Evolutionary conservation across 352 stramenopile species (phyloP), one percentile per base, ranked within the genome.

Genomic region (Phytophthora brassicae): DNA sequence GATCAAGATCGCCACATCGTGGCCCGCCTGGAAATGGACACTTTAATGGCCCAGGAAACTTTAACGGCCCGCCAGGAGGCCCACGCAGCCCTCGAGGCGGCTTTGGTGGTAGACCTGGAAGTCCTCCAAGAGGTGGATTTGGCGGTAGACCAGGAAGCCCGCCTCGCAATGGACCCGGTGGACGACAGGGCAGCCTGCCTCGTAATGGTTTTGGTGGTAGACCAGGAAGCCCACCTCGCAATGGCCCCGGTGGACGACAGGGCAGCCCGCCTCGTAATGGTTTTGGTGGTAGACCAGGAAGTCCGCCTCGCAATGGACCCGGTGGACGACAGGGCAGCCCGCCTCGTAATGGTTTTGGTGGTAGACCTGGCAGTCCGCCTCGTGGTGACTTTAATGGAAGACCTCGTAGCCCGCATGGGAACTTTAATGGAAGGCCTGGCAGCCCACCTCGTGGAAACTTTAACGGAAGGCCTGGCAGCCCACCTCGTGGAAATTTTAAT

Each of bases 21-120:
- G 49, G 49, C 23, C 54, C 44, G n/a, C 56, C 59, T 60, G 64
- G 56, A 44, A 63, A 71, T 68, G 65, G 64, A 65, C 56, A 36
- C 19, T 72, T 72, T 58, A 36, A 71, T 60, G 64, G 44, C 1
- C 62, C 54, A 49, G 64, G 46, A 41, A 41, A 26, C 11, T 71
- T 60, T n/a, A 59, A 71, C 35, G 51, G 64, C 26, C 58, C 52
- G 9, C 28, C 39, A 55, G 29, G 41, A 23, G 54, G 36, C 16
- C 29, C 22, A 28, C 46, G 53, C 5, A 71, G 66, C 38, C 62
- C 66, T 14, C 61, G 51, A 19, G 49, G 46, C 9, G 38, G 36
- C 13, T 70, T 70, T 44, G 38, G 51, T 42, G 54, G 61, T 3
- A 56, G 51, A 48, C 50, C 44, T 19, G 43, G 63, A 7, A 70